A percentile compares a stretch with the other conserved stretches of the same genome.
These are phyloP conservation scores for Magnolia changhungtana DNA, from an alignment of 164 flowering plant genomes.

Conservation along the genomic window DNA sequence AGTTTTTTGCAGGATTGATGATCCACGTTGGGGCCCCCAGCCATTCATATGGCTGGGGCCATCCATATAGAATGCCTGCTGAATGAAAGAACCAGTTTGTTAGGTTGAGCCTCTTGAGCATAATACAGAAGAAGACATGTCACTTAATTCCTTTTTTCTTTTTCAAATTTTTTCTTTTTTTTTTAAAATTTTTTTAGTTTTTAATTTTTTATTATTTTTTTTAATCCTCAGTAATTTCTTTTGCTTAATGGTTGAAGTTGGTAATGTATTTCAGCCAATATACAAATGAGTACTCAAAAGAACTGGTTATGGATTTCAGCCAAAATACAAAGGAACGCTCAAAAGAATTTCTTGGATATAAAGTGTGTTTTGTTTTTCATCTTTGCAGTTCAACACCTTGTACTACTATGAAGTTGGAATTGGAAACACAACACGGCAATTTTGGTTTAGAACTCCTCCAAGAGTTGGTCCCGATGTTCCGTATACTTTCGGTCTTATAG, in stretches of 20 bases:
- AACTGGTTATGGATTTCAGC: no score
- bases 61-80: no score
- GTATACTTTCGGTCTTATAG: slow-evolving; percentile 48
- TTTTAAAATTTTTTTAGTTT: no score
- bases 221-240: background rate
- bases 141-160: background rate
- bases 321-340: background rate
- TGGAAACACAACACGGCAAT: slow-evolving; percentile 26
- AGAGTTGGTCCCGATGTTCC: slow-evolving; percentile 46
- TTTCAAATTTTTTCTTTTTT: background rate
- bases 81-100: no score
- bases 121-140: no score
- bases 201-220: background rate
- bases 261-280: background rate
- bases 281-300: background rate
- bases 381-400: slow-evolving; percentile 31
- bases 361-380: background rate
- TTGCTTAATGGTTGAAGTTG: background rate
- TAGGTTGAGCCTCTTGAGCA: no score
- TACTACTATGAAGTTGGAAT: slow-evolving; percentile 37
- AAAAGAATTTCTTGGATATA: background rate
- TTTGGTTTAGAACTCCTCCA: slow-evolving; percentile 50
- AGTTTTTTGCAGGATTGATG: no score
- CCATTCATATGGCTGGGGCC: no score
- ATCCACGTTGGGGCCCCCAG: no score